Percentiles rank a stretch among this genome's conserved stretches.
Conservation (phyloP, 164 flowering plant genomes). For the Sextonia rubra region DNA sequence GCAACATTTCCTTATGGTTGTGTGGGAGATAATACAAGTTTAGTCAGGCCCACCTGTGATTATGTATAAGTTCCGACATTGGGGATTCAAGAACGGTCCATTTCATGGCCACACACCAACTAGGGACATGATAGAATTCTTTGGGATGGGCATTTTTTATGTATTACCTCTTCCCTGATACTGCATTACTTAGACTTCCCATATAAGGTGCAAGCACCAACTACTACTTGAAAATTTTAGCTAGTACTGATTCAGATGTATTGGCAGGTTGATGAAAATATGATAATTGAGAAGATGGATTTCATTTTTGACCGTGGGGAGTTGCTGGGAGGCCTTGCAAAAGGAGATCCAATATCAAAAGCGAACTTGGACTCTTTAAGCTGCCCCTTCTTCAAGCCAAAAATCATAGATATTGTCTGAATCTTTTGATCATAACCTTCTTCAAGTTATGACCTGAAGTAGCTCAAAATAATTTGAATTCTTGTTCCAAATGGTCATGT, state of each 20-base stretch:
- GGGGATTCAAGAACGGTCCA: slow-evolving; percentile 82
- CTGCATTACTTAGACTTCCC: background rate
- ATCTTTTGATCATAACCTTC: too few species aligned
- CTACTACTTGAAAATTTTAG: background rate
- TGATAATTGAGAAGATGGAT: slow-evolving; percentile 55
- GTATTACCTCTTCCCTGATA: slow-evolving; percentile 16
- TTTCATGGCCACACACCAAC: slow-evolving; percentile 71
- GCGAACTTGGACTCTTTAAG: slow-evolving; percentile 8
- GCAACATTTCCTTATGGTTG: slow-evolving; percentile 67
- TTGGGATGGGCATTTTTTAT: slow-evolving; percentile 43
- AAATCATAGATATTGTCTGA: too few species aligned
- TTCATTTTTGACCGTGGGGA: slow-evolving; percentile 51
- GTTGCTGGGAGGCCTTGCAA: slow-evolving; percentile 38
- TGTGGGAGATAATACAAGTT: slow-evolving; percentile 53
- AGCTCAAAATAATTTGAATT: too few species aligned
- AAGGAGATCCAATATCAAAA: slow-evolving; percentile 12
- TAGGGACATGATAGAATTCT: slow-evolving; percentile 52
- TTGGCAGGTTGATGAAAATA: slow-evolving; percentile 40
- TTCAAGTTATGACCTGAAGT: too few species aligned
- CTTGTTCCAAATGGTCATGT: too few species aligned
- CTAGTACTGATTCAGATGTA: background rate
- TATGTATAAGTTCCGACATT: slow-evolving; percentile 73
- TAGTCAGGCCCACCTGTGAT: slow-evolving; percentile 67
- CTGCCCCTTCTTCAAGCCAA: slow-evolving; percentile 40
- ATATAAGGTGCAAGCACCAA: background rate